Conservation (phyloP, 202 grass and related monocot species). For the Carex arenaria region DNA sequence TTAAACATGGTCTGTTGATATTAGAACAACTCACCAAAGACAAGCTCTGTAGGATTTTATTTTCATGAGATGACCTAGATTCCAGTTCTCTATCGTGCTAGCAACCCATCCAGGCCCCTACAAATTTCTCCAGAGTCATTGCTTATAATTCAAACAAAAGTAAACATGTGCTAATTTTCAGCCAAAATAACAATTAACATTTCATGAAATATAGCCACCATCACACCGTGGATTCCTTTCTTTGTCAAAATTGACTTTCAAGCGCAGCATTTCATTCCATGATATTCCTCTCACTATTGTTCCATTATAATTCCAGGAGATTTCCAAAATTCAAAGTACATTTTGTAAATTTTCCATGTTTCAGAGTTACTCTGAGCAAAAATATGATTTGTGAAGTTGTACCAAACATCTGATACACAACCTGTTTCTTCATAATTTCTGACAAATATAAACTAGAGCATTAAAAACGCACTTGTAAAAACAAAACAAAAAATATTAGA, state of each 20-base stretch:
- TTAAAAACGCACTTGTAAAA: constrained; percentile 8
- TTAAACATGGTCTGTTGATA: background rate
- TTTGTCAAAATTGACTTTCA: background rate
- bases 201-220: background rate
- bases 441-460: background rate
- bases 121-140: background rate
- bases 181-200: background rate
- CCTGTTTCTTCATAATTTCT: background rate
- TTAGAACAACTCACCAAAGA: background rate
- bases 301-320: no score
- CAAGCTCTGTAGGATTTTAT: background rate
- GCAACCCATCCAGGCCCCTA: background rate
- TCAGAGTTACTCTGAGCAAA: background rate
- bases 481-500: background rate
- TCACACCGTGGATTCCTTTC: background rate
- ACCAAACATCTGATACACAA: background rate
- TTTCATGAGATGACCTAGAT: background rate
- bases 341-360: background rate
- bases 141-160: background rate
- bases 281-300: no score
- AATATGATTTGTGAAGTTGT: background rate
- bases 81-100: background rate
- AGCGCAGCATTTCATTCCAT: no score
- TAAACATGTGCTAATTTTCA: background rate
- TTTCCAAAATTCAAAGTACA: no score